Evolutionary conservation across 1,284 basidiomycete species (phyloP).

Genomic region (Laetiporus sulphureus): DNA sequence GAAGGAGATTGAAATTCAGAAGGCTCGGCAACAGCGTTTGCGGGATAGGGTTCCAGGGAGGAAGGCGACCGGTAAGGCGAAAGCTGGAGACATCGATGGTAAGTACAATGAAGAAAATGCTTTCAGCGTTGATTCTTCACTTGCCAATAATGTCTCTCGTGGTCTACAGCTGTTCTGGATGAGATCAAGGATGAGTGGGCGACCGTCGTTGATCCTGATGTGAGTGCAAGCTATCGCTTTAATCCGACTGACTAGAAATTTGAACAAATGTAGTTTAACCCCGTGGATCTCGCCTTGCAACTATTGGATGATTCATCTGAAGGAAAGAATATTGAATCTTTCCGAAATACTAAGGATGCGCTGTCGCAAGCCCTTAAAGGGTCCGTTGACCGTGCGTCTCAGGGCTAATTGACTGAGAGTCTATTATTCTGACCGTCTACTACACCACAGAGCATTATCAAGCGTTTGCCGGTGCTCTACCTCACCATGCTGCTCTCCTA

Average conservation of each 20-base stretch:
- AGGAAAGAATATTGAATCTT: constrained; percentile 70
- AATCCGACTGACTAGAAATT: background rate
- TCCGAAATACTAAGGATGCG: constrained; percentile 67
- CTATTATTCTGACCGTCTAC: constrained; percentile 5
- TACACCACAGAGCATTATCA: constrained; percentile 69
- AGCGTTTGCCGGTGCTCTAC: constrained; percentile 85
- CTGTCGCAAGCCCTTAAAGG: constrained; percentile 75
- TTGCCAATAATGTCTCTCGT: constrained; percentile 3
- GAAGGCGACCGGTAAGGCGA: constrained; percentile 43
- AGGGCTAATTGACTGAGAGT: background rate
- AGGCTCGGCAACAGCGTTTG: constrained; percentile 54
- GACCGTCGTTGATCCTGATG: constrained; percentile 79
- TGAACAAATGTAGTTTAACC: constrained; percentile 66
- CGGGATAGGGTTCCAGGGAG: constrained; percentile 58
- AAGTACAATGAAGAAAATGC: constrained; percentile 17
- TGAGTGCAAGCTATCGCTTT: constrained; percentile 30
- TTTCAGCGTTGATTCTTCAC: background rate
- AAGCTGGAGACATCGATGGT: constrained; percentile 75
- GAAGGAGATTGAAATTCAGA: constrained; percentile 54
- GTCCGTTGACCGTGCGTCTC: constrained; percentile 77
- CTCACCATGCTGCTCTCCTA: constrained; percentile 78
- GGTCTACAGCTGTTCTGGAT: constrained; percentile 63
- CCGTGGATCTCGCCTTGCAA: constrained; percentile 84
- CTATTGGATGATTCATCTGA: constrained; percentile 70
- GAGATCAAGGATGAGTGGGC: constrained; percentile 89